A percentile compares a stretch with the other conserved stretches of the same genome.
Conservation (phyloP, 495 filamentous ascomycete genomes). For the Penicillium parvum region DNA sequence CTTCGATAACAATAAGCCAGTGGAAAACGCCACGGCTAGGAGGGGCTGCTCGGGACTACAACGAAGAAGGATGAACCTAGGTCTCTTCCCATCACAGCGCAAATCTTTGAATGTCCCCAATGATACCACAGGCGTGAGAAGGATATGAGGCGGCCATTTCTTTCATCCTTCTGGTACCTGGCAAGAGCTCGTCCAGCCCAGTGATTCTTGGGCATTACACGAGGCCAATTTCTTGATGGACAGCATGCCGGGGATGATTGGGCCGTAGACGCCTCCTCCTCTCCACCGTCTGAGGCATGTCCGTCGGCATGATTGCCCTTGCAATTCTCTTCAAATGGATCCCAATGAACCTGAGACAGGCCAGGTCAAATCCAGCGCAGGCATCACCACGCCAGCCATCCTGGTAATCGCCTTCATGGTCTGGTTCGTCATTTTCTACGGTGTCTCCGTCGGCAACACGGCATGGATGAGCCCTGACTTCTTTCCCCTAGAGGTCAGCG, state of each 20-base stretch:
- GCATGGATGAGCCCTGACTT: slow-evolving; percentile 51
- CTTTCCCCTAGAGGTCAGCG: slow-evolving; percentile 49
- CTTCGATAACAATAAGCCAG: no score
- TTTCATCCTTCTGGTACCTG: no score
- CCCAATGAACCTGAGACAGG: slow-evolving; percentile 36
- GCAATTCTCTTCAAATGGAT: slow-evolving; percentile 20
- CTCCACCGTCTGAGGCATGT: slow-evolving; percentile 46
- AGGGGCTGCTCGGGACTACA: no score
- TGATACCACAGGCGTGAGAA: no score
- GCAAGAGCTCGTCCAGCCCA: no score
- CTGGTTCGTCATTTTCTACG: slow-evolving; percentile 46
- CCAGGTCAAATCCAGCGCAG: slow-evolving; percentile 15
- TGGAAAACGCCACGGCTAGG: no score
- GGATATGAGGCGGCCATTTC: no score
- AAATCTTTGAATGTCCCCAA: no score
- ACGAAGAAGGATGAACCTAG: no score
- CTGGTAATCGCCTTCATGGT: slow-evolving; percentile 47
- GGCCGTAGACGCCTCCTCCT: slow-evolving; percentile 49
- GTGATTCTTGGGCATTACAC: no score
- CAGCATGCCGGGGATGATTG: slow-evolving; percentile 45
- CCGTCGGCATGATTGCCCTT: slow-evolving; percentile 36
- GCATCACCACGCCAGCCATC: slow-evolving; percentile 35
- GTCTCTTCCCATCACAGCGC: no score
- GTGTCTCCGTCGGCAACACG: slow-evolving; percentile 43
- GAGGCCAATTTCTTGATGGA: slow-evolving; percentile 35